A percentile compares a stretch with the other conserved stretches of the same genome.
These are phyloP conservation scores for Pseudogymnoascus sp. DNA, from an alignment of 2,329 filamentous ascomycete genomes.

Conservation along the genomic window DNA sequence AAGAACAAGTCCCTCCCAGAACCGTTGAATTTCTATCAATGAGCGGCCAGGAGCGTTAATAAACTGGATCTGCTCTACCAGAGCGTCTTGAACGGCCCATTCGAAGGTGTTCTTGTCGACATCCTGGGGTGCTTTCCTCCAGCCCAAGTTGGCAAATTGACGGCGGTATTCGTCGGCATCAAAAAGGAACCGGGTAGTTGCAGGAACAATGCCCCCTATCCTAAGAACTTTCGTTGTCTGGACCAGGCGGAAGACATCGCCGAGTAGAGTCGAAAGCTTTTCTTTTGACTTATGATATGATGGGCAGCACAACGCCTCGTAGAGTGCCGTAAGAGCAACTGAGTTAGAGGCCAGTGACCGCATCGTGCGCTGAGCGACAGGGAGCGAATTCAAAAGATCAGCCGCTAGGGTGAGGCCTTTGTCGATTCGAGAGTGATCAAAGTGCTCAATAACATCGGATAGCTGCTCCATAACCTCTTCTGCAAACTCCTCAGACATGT, in stretches of 20 bases:
- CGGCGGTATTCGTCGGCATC: constrained; percentile 56
- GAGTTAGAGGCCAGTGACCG: constrained; percentile 33
- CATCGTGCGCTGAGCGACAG: constrained; percentile 21
- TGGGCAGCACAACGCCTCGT: constrained; percentile 80
- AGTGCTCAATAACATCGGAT: constrained; percentile 46
- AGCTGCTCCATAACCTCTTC: constrained; percentile 46
- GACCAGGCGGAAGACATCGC: constrained; percentile 73
- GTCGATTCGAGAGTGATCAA: constrained; percentile 55
- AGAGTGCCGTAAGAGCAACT: constrained; percentile 68
- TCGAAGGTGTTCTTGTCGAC: constrained; percentile 72
- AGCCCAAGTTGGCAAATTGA: constrained; percentile 59
- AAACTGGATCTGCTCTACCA: constrained; percentile 57
- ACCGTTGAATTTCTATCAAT: constrained; percentile 51
- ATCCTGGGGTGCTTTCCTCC: constrained; percentile 55
- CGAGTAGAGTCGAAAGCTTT: constrained; percentile 44
- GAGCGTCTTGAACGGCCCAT: constrained; percentile 70
- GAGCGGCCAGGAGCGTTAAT: constrained; percentile 35
- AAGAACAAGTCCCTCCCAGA: constrained; percentile 70
- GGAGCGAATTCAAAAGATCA: constrained; percentile 38
- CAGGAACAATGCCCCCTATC: constrained; percentile 67
- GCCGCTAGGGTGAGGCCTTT: constrained; percentile 50
- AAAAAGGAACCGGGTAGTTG: constrained; percentile 80
- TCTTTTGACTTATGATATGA: constrained; percentile 54
- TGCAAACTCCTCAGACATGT: constrained; percentile 45
- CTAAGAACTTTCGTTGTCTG: constrained; percentile 73